Conservation (phyloP, 306 rosid genomes). For the Styphnolobium japonicum region DNA sequence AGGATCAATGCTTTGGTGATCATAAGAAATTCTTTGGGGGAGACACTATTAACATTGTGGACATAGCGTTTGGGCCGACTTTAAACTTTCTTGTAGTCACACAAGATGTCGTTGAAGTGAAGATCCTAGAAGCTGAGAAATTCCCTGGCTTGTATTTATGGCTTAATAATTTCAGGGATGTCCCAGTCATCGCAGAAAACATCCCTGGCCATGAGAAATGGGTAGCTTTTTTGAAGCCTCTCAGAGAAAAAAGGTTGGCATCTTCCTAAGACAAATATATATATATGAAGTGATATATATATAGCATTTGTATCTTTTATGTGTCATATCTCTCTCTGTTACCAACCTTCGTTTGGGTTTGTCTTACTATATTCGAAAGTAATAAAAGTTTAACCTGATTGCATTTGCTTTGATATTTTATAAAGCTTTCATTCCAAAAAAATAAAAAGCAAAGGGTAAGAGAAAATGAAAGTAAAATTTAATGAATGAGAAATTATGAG, state of each 20-base stretch:
- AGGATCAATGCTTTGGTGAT: slow-evolving; percentile 16
- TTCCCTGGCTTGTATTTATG: slow-evolving; percentile 47
- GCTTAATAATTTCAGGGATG: slow-evolving; percentile 39
- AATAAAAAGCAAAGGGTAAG: too few relatives aligned
- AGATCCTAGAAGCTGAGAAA: slow-evolving; percentile 11
- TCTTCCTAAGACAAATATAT: not conserved
- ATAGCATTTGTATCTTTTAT: not conserved
- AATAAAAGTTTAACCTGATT: not conserved
- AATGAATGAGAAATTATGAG: too few relatives aligned
- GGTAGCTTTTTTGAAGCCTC: not conserved
- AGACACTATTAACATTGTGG: slow-evolving; percentile 30
- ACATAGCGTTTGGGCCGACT: slow-evolving; percentile 27
- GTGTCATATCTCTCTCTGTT: not conserved
- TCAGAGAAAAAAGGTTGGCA: not conserved
- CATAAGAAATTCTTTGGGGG: slow-evolving; percentile 32
- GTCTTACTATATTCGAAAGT: not conserved
- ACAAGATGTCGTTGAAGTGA: slow-evolving; percentile 7
- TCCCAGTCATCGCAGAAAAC: slow-evolving; percentile 42
- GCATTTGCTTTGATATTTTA: not conserved
- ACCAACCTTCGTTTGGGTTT: not conserved
- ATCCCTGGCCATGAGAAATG: slow-evolving; percentile 29
- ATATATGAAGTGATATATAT: not conserved
- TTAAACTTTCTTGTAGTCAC: not conserved
- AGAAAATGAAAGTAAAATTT: too few relatives aligned
- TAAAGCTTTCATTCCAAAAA: too few relatives aligned